Percentiles rank a stretch among this genome's conserved stretches.
These are phyloP conservation scores for Rhizopogon roseolus DNA, from an alignment of 768 basidiomycete genomes.

Conservation along the genomic window DNA sequence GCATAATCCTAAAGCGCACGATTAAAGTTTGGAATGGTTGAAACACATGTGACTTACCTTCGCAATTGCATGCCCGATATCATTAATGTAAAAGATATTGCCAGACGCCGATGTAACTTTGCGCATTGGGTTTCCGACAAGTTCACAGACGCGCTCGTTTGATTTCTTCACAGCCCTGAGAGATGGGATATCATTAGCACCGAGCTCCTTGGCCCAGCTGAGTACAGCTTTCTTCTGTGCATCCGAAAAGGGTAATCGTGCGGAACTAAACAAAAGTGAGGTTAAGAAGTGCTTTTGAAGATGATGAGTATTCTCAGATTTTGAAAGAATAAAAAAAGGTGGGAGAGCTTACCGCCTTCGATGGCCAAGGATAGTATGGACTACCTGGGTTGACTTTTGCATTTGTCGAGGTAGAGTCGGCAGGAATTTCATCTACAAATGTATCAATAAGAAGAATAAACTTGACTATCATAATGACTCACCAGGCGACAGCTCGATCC, in stretches of 20 bases:
- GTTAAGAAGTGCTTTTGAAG: slow-evolving; percentile 6
- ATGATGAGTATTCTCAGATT: neutral
- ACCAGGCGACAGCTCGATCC: neutral
- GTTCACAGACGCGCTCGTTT: neutral
- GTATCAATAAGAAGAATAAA: neutral
- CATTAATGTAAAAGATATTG: slow-evolving; percentile 19
- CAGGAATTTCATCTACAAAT: neutral
- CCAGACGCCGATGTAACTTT: slow-evolving; percentile 15
- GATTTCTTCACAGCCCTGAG: slow-evolving; percentile 9
- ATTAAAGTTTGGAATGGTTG: neutral
- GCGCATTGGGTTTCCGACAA: slow-evolving; percentile 16
- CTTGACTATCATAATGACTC: neutral
- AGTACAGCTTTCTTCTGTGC: slow-evolving; percentile 22
- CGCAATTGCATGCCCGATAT: slow-evolving; percentile 18
- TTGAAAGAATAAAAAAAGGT: neutral
- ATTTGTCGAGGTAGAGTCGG: neutral
- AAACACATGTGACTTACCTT: neutral
- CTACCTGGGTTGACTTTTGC: neutral
- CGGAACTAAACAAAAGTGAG: slow-evolving; percentile 25
- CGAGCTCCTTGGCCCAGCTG: slow-evolving; percentile 19
- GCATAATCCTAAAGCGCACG: neutral
- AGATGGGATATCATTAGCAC: slow-evolving; percentile 20
- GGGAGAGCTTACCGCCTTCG: neutral
- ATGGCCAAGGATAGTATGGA: slow-evolving; percentile 2
- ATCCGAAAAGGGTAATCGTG: slow-evolving; percentile 20